Base-by-base conservation (phyloP, 805 yeast species). In the Candida loeiensis region DNA sequence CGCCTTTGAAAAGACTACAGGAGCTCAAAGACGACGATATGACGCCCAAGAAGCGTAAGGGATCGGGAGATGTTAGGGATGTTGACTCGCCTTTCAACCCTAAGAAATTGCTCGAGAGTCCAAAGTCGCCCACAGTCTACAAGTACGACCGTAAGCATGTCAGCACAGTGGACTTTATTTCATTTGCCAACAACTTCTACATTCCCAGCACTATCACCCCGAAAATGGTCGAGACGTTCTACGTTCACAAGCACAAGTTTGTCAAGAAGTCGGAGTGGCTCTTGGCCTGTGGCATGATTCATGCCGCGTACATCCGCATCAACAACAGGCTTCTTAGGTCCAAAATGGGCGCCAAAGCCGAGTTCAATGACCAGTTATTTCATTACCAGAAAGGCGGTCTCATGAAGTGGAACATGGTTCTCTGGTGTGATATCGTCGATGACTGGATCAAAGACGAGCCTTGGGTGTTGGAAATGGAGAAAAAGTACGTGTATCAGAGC, bases 251-350 rank as follows among this genome's bases (percentile, higher is more conserved):
- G 34, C 69, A 71, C 32, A 76, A 77, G 46, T 72, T 81, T 28
- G 45, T 49, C n/a, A 68, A 64, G 44, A 73, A 73, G 25, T 78
- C 75, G 43, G 82, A 80, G 28, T 83, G 89, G 88, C 77, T 79
- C 6, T 56, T 84, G 16, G 75, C 83, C 2, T 80, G 85, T 54
- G 90, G 90, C 0, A 54, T 84, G 45, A 69, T 82, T 1, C 66
- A 81, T 25, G 73, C 81, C 14, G 80, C 82, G 11, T 79, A 77
- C 40, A 62, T 69, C 14, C 66, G 79, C 12, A 66, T 82, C 22
- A 79, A 80, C 54, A 70, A 73, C 41, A 65, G 65, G 16, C 54
- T 66, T 24, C 55, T 82, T 12, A 54, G 61, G 3, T 53, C 60
- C 9, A 74, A 73, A 35, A 64, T 79, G 4, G 79, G 84, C 1